These are phyloP conservation scores for Pythium rhizo-oryzae DNA, from an alignment of 352 stramenopile species.

Conservation along the genomic window DNA sequence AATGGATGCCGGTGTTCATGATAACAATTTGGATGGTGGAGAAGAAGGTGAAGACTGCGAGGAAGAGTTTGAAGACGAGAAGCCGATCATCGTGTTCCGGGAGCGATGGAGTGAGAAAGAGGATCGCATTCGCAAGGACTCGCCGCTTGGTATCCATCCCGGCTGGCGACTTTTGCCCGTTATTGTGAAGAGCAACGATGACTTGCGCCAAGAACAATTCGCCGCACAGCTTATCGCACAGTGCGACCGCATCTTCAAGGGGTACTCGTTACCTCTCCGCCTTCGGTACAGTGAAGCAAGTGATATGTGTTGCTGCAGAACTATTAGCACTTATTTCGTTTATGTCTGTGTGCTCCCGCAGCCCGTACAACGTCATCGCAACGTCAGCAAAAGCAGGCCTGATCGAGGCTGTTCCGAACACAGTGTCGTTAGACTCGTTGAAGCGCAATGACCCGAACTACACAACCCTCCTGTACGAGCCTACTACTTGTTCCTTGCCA, in stretches of 20 bases:
- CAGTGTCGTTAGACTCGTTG: constrained; percentile 97
- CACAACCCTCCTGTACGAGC: constrained; percentile 90
- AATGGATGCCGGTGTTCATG: constrained; percentile 8
- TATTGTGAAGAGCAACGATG: constrained; percentile 99
- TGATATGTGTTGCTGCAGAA: too few species aligned
- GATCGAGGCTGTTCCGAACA: constrained; percentile 96
- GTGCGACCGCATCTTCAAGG: constrained; percentile 95
- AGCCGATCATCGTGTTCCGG: constrained; percentile 79
- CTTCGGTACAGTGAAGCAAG: constrained; percentile 53
- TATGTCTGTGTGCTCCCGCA: constrained; percentile 35
- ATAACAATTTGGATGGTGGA: constrained; percentile 30
- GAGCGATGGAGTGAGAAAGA: constrained; percentile 83
- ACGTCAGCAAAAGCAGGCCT: constrained; percentile 94
- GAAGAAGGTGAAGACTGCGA: constrained; percentile 55
- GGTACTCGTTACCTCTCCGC: constrained; percentile 92
- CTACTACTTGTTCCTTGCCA: not conserved
- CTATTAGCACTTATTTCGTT: too few species aligned
- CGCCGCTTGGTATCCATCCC: constrained; percentile 50
- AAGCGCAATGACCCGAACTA: constrained; percentile 90
- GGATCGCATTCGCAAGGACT: constrained; percentile 61
- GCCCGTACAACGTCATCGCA: constrained; percentile 96
- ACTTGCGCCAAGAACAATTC: constrained; percentile 98
- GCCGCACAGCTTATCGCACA: constrained; percentile 97
- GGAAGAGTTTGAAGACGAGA: constrained; percentile 37
- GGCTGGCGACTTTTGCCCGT: constrained; percentile 83